phyloP scores from a whole-genome alignment of 2,329 filamentous ascomycete genomes.

The Chaetomiaceae sp. region DNA sequence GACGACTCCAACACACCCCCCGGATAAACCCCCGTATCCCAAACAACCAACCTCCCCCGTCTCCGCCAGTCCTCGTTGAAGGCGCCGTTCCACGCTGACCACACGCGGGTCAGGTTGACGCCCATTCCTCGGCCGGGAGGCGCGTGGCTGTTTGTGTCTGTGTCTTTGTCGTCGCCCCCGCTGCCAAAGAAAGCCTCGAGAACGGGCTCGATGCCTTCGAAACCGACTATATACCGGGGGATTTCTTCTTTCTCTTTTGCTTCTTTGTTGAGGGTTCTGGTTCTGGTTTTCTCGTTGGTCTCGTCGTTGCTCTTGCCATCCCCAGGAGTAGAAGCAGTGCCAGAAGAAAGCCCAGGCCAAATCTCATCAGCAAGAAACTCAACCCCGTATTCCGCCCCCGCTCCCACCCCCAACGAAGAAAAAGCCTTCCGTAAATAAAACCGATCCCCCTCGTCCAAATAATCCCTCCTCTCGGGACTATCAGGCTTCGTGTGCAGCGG shows the following conservation, averaged over 20 bases:
- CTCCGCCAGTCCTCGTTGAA: slow-evolving; percentile 60
- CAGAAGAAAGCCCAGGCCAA: no score
- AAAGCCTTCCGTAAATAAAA: slow-evolving; percentile 66
- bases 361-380: slow-evolving; percentile 54
- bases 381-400: slow-evolving; percentile 19
- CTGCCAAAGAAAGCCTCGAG: slow-evolving; percentile 42
- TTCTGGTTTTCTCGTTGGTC: no score
- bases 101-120: slow-evolving; percentile 44
- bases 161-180: no score
- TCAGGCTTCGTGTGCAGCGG: slow-evolving; percentile 63
- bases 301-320: no score
- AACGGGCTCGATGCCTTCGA: slow-evolving; percentile 51
- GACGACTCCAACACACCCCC: not conserved
- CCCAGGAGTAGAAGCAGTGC: no score
- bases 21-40: slow-evolving; percentile 45
- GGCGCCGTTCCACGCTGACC: slow-evolving; percentile 55
- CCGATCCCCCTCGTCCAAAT: slow-evolving; percentile 83
- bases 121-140: slow-evolving; percentile 34
- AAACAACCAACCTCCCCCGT: slow-evolving; percentile 53
- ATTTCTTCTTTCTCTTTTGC: slow-evolving; percentile 30
- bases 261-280: not conserved
- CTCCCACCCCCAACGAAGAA: no score
- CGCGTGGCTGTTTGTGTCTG: no score
- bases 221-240: slow-evolving; percentile 57
- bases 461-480: slow-evolving; percentile 56